Evolutionary conservation across 1,139 yeast genomes (phyloP).

Genomic region (Taphrina sp.): DNA sequence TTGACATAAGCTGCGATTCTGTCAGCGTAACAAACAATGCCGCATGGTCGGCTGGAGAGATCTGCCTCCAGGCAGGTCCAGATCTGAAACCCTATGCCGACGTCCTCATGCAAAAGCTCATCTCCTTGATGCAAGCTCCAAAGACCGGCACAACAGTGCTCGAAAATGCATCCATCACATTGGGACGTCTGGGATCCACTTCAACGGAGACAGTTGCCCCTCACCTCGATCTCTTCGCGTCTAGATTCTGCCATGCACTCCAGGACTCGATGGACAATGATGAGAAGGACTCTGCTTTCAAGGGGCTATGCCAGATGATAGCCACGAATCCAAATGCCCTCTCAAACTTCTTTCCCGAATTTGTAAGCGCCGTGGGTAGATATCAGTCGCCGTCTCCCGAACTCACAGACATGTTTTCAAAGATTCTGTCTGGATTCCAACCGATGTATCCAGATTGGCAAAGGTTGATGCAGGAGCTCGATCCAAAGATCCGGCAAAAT

Average conservation of each 20-base stretch:
- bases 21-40: conserved; percentile 80
- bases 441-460: conserved; percentile 29
- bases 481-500: conserved; percentile 18
- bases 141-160: conserved; percentile 57
- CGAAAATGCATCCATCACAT: conserved; percentile 88
- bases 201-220: conserved; percentile 62
- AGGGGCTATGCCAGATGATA: conserved; percentile 71
- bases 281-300: conserved; percentile 76
- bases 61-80: conserved; percentile 58
- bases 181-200: conserved; percentile 79
- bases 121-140: conserved; percentile 60
- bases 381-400: conserved; percentile 51
- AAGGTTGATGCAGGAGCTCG: conserved; percentile 17
- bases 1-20: conserved; percentile 59
- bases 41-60: conserved; percentile 90
- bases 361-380: conserved; percentile 63
- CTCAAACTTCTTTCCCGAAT: conserved; percentile 53
- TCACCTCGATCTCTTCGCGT: conserved; percentile 57
- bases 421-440: conserved; percentile 32
- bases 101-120: conserved; percentile 60
- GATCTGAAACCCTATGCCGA: conserved; percentile 61
- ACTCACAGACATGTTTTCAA: conserved; percentile 41
- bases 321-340: conserved; percentile 66
- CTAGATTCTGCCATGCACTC: conserved; percentile 67
- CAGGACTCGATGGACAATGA: conserved; percentile 65